These are phyloP conservation scores for Suillus sp. DNA, from an alignment of 768 basidiomycete species.

Conservation along the genomic window DNA sequence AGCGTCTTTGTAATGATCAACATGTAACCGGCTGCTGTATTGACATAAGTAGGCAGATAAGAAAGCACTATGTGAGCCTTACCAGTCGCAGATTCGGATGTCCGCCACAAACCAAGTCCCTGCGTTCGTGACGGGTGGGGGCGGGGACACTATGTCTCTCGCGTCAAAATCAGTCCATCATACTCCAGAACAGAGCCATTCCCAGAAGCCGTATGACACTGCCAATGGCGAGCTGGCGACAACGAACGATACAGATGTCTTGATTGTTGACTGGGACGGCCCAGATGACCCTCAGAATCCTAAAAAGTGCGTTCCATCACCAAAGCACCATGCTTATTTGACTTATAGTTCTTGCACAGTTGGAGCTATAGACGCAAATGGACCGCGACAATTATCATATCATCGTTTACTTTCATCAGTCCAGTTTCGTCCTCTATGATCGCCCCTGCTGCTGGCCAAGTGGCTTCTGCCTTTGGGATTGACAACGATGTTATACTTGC, in stretches of 20 bases:
- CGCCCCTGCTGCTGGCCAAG: conserved; percentile 57
- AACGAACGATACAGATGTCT: not conserved
- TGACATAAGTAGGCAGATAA: not conserved
- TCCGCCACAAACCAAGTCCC: not conserved
- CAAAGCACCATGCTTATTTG: not conserved
- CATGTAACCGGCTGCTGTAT: not conserved
- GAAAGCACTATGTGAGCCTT: not conserved
- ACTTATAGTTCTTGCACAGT: conserved; percentile 31
- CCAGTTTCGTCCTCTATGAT: conserved; percentile 77
- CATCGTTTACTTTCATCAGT: conserved; percentile 66
- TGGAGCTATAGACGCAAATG: conserved; percentile 64
- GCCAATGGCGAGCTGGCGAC: not conserved
- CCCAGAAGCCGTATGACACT: not conserved
- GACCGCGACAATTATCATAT: conserved; percentile 65
- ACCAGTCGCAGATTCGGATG: not conserved
- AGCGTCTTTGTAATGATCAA: not conserved
- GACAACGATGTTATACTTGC: conserved; percentile 49
- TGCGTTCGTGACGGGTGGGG: too few relatives aligned
- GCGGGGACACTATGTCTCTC: not conserved
- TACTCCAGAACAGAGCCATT: not conserved
- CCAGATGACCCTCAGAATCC: not conserved
- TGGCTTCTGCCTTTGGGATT: conserved; percentile 58
- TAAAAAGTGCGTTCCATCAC: not conserved
- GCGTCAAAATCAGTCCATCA: not conserved
- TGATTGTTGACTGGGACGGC: not conserved